A percentile compares a stretch with the other conserved stretches of the same genome.
These are phyloP conservation scores for Persicaria maculosa DNA, from an alignment of 148 eudicot species.

Conservation along the genomic window DNA sequence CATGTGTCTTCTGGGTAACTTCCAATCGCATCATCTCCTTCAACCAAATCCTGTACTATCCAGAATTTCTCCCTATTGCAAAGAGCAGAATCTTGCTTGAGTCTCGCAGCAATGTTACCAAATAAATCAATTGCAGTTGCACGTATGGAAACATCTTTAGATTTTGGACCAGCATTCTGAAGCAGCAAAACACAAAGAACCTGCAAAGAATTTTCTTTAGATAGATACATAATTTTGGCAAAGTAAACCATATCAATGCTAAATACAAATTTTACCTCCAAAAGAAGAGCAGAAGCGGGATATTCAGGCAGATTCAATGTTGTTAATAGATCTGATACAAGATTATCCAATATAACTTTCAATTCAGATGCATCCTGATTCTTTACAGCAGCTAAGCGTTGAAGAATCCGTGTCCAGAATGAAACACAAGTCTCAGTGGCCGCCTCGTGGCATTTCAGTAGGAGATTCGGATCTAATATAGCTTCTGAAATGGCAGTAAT, in stretches of 20 bases:
- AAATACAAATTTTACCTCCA: constrained; percentile 52
- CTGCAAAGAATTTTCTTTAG: constrained; percentile 46
- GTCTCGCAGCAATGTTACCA: constrained; percentile 88
- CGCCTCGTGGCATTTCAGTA: constrained; percentile 68
- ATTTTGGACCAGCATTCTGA: constrained; percentile 93
- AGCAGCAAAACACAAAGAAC: constrained; percentile 94
- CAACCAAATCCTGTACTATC: constrained; percentile 55
- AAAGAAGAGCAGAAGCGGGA: constrained; percentile 81
- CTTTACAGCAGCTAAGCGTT: constrained; percentile 64
- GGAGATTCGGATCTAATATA: constrained; percentile 47
- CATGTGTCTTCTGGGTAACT: constrained; percentile 47
- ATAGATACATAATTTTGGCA: background rate
- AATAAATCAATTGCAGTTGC: constrained; percentile 88
- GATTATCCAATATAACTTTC: constrained; percentile 75
- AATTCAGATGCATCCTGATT: constrained; percentile 84
- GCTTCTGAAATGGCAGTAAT: constrained; percentile 48
- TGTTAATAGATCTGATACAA: constrained; percentile 70
- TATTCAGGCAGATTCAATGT: constrained; percentile 91
- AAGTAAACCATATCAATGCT: background rate
- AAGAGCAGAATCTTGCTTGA: constrained; percentile 77
- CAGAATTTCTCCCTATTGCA: constrained; percentile 61
- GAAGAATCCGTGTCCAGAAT: constrained; percentile 90
- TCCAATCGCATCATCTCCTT: constrained; percentile 25
- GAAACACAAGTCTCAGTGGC: constrained; percentile 86
- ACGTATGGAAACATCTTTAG: constrained; percentile 80